Conservation (phyloP, 2,329 filamentous ascomycete genomes). For the Penicillium frequentans region DNA sequence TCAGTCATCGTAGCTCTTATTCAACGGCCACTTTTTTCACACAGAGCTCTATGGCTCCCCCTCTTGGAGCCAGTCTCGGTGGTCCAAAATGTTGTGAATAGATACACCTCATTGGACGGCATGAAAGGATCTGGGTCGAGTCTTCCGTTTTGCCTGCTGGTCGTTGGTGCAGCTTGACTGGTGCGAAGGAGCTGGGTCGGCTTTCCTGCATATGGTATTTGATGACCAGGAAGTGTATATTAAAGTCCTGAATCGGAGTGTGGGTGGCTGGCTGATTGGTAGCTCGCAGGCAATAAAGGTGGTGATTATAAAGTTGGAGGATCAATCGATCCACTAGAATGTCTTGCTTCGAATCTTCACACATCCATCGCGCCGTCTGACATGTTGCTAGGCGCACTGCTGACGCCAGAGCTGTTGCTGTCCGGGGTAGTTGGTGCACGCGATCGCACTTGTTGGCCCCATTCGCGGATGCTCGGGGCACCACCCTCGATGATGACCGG, state of each 20-base stretch:
- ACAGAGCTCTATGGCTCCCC: neutral
- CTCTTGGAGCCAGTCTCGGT: neutral
- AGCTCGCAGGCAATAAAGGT: neutral
- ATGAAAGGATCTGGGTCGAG: neutral
- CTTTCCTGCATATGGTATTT: neutral
- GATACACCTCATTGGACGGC: neutral
- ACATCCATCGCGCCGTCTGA: constrained; percentile 41
- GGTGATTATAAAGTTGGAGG: neutral
- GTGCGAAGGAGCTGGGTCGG: neutral
- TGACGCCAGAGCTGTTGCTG: constrained; percentile 39
- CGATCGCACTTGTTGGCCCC: constrained; percentile 49
- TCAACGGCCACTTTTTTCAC: neutral
- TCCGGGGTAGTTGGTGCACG: constrained; percentile 29
- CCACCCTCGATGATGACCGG: constrained; percentile 79
- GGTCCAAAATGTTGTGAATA: too few relatives aligned
- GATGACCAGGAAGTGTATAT: neutral
- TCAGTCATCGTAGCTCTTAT: neutral
- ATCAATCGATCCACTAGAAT: neutral
- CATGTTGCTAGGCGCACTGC: constrained; percentile 41
- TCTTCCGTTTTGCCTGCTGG: neutral
- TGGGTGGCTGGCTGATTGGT: neutral
- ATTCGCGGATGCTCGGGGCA: constrained; percentile 65
- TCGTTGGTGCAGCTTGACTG: neutral
- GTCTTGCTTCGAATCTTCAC: constrained; percentile 17
- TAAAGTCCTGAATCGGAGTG: neutral